Evolutionary conservation across 371 early-diverging fungal species (phyloP).

Genomic region (Apophysomyces ossiformis): DNA sequence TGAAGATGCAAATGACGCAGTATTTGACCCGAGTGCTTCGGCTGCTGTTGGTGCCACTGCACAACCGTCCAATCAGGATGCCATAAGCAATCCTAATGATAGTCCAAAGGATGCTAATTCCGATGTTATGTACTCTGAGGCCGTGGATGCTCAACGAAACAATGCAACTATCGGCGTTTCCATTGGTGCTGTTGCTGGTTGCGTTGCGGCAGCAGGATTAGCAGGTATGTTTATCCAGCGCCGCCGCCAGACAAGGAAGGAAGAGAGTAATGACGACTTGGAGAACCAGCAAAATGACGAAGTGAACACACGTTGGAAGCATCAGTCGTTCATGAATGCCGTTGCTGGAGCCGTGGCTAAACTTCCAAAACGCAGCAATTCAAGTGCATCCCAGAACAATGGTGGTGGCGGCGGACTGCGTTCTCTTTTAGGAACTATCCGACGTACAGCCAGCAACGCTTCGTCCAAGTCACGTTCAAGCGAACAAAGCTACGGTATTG

Average conservation of each 20-base stretch:
- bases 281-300: slow-evolving; percentile 16
- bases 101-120: neutral
- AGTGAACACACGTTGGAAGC: slow-evolving; percentile 42
- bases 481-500: slow-evolving; percentile 14
- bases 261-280: slow-evolving; percentile 26
- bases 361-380: slow-evolving; percentile 29
- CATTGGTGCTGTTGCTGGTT: slow-evolving; percentile 40
- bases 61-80: neutral
- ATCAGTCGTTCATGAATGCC: slow-evolving; percentile 43
- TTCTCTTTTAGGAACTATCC: slow-evolving; percentile 31
- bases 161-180: slow-evolving; percentile 39
- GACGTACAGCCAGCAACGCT: slow-evolving; percentile 37
- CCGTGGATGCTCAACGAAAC: slow-evolving; percentile 25
- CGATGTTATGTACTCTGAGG: neutral
- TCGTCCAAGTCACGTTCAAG: slow-evolving; percentile 14
- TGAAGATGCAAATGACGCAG: neutral
- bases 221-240: slow-evolving; percentile 44
- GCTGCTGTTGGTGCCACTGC: neutral
- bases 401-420: slow-evolving; percentile 11
- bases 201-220: slow-evolving; percentile 46
- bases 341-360: slow-evolving; percentile 46
- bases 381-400: slow-evolving; percentile 18
- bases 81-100: neutral
- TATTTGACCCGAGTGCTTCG: neutral
- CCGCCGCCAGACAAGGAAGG: slow-evolving; percentile 26